These are phyloP conservation scores for Chalciporus piperatus DNA, from an alignment of 768 basidiomycete species.

Conservation along the genomic window DNA sequence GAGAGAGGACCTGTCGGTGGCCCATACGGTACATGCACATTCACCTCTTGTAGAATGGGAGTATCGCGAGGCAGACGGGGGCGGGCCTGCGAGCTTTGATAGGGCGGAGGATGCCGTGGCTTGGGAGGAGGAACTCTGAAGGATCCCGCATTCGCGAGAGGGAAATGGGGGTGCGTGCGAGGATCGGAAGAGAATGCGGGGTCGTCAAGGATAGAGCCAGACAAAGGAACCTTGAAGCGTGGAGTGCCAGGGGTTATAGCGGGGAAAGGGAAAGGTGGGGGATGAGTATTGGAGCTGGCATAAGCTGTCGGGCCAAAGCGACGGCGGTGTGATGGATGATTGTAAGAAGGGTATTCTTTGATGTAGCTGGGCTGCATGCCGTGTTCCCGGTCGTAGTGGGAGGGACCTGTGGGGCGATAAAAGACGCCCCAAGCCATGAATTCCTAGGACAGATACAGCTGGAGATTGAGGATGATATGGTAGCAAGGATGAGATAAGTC, in stretches of 20 bases:
- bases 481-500: neutral
- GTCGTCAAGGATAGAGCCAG: conserved; percentile 40
- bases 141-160: conserved; percentile 15
- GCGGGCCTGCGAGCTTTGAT: neutral
- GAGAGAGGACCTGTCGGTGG: neutral
- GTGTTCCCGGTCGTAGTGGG: neutral
- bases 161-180: conserved; percentile 43
- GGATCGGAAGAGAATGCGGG: conserved; percentile 63
- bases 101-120: conserved; percentile 16
- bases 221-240: conserved; percentile 16
- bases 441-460: neutral
- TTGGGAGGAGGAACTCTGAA: conserved; percentile 27
- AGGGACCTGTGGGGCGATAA: conserved; percentile 5
- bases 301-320: neutral
- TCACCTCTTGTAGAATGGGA: neutral
- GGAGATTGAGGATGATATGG: too few relatives aligned
- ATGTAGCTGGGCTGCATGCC: neutral
- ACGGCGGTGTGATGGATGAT: neutral
- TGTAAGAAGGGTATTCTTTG: conserved; percentile 1
- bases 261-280: neutral
- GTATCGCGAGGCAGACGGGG: neutral
- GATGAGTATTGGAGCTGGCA: neutral
- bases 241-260: neutral
- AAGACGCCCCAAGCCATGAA: conserved; percentile 15
- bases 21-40: neutral